Base-by-base conservation (phyloP, 495 filamentous ascomycete genomes). In the Neurospora sp. region DNA sequence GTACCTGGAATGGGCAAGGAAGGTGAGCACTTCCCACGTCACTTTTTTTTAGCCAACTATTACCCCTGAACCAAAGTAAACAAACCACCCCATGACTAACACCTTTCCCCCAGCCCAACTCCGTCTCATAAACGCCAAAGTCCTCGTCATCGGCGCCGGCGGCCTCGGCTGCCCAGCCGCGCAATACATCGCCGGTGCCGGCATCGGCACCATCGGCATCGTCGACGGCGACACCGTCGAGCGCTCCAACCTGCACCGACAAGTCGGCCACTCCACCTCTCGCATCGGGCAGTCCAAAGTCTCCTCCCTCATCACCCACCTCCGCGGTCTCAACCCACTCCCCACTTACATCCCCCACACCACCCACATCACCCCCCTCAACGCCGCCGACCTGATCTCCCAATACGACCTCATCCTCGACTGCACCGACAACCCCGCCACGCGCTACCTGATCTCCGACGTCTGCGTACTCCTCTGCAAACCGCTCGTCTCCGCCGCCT, bases 401-500 rank as follows among this genome's bases (percentile, higher is more conserved):
- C 73, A 81, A 3, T 98, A 96, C 79, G 93, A 98, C 77, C 75
- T 97, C 6, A 88, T 98, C 37, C 88, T 99, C 39, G 96, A 99
- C 81, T 99, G 96, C 78, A 97, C 94, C 5, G 96, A 99, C 81
- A 93, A 93, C 72, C 96, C 95, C 0, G 90, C 91, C 6, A 91
- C 94, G 0, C 93, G 96, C 46, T 98, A 99, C 79, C 86, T 98
- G 6, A 92, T 98, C 76, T 97, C 94, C 0, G 96, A 99, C 76
- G 87, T 93, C 18, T 93, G 92, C 71, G 92, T 98, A 2, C 82
- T 97, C 11, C 82, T 93, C 2, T 79, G 84, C 1, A 97, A 94
- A 76, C 90, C 94, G 0, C 85, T 99, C 38, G 89, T 99, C 38
- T 96, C 93, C 3, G 95, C 94, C 0, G 96, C 94, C 3, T 94